Evolutionary conservation across 2,329 filamentous ascomycete genomes (phyloP).

Genomic region (Xylariaceae sp.): DNA sequence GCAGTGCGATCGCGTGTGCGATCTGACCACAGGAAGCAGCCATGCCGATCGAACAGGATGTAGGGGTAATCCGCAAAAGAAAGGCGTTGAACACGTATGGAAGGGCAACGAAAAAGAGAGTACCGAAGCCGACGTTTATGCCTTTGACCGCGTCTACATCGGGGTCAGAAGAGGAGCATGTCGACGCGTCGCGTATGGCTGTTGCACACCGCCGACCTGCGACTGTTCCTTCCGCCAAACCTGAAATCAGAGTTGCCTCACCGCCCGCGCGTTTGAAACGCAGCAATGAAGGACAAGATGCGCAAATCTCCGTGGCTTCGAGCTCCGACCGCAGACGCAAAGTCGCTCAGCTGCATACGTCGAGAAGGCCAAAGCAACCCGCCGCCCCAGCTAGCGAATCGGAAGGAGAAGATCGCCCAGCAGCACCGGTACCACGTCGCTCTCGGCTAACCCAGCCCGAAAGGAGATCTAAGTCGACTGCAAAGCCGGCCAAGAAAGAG

Average conservation of each 20-base stretch:
- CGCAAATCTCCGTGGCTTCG: constrained; percentile 9
- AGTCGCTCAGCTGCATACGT: constrained; percentile 25
- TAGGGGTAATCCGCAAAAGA: constrained; percentile 25
- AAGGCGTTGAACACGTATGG: constrained; percentile 26
- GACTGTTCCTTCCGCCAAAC: constrained; percentile 19
- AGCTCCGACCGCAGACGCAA: constrained; percentile 28
- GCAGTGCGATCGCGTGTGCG: constrained; percentile 2
- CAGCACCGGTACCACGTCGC: constrained; percentile 18
- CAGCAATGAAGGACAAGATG: constrained; percentile 10
- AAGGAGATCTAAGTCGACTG: constrained; percentile 3
- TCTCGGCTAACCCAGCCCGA: constrained; percentile 20
- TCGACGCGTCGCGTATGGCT: constrained; percentile 19
- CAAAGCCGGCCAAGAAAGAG: constrained; percentile 10
- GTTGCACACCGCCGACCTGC: constrained; percentile 17
- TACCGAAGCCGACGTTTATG: constrained; percentile 23
- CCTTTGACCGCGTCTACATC: constrained; percentile 23
- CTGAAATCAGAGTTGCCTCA: constrained; percentile 14
- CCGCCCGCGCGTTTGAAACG: constrained; percentile 13
- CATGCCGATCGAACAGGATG: constrained; percentile 25
- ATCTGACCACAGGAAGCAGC: constrained; percentile 6
- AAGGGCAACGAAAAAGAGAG: constrained; percentile 23
- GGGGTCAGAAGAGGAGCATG: constrained; percentile 26
- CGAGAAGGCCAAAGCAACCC: constrained; percentile 20
- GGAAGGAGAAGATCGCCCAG: constrained; percentile 12
- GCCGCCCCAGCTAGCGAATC: constrained; percentile 8